Evolutionary conservation across 2,329 filamentous ascomycete species (phyloP).

Genomic region (Geosmithia flava): DNA sequence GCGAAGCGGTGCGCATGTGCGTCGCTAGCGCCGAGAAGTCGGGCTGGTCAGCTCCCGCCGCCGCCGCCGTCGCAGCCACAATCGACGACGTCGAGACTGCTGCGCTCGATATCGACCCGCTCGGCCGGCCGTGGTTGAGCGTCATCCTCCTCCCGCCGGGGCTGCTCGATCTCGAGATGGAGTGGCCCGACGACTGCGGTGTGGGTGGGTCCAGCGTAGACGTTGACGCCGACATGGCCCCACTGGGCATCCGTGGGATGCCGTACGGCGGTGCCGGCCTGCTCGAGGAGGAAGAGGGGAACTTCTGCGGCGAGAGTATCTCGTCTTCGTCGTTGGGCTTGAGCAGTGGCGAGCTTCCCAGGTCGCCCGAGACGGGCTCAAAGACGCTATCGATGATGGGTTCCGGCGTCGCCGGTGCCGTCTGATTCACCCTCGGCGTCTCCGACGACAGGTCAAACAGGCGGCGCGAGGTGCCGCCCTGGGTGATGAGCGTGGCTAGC

Average conservation of each 20-base stretch:
- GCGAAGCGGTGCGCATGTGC: conserved; percentile 77
- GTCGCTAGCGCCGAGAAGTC: conserved; percentile 75
- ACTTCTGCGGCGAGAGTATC: conserved; percentile 4
- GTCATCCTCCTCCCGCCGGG: conserved; percentile 52
- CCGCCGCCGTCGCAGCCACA: not conserved
- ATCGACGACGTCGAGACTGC: not conserved
- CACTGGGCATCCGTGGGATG: conserved; percentile 46
- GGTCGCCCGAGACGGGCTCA: conserved; percentile 67
- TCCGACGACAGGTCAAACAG: conserved; percentile 58
- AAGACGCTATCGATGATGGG: conserved; percentile 60
- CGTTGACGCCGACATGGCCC: conserved; percentile 45
- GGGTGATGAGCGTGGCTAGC: conserved; percentile 41
- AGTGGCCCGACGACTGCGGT: conserved; percentile 52
- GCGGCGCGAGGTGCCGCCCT: conserved; percentile 43
- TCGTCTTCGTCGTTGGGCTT: conserved; percentile 41
- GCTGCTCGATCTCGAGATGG: conserved; percentile 55
- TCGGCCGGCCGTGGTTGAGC: conserved; percentile 38
- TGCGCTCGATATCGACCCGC: not conserved
- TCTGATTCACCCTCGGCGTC: conserved; percentile 38
- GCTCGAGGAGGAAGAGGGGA: conserved; percentile 4
- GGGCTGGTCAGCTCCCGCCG: conserved; percentile 50
- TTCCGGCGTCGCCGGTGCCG: conserved; percentile 26
- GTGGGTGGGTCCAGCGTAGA: conserved; percentile 49
- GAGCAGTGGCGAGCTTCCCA: conserved; percentile 61
- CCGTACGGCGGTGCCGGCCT: conserved; percentile 15